Evolutionary conservation across 2,329 filamentous ascomycete genomes (phyloP), one percentile per base, ranked within the genome.

Genomic region (Thielaviopsis euricoi): DNA sequence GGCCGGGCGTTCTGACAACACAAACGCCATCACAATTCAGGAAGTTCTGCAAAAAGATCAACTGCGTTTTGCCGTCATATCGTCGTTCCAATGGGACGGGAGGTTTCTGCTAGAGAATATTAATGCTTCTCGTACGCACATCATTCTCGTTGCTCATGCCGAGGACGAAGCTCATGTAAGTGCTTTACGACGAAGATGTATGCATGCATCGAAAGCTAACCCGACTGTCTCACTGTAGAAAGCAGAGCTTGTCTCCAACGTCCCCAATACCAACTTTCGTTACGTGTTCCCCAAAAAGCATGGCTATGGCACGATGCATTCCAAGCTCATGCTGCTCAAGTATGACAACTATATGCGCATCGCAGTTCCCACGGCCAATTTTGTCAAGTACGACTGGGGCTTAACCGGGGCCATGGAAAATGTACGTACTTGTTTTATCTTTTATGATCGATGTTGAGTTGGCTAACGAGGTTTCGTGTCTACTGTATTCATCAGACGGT

Each of bases 241-340:
- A 70, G 65, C 71, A 46, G 68, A 71, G 23, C 79, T 80, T 67
- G 70, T 68, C 33, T 68, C 66, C 26, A 79, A 77, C 60, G 73
- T 73, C 10, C 78, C 78, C 19, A 62, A 65, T n/a, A 71, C 77
- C 55, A 64, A 69, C 43, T 75, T 94, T 58, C 79, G 79, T 21
- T 83, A 83, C 58, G 89, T 87, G 67, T 95, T 97, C 66, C 91
- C 91, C 17, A 78, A 79, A 1, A 91, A 96, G 87, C 74, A 81
- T 48, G 79, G 81, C 1, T 74, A 79, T 6, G 85, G 83, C 23
- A 83, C 78, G 64, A 95, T 97, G 89, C 93, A 97, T 69, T 95
- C 89, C 54, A 97, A 98, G 67, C 74, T 97, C 50, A 90, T 95
- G 78, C 71, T 97, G 1, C 76, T 97, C n/a, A 91, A 89, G 64